Conservation (phyloP, 306 rosid species). For the Macrotyloma uniflorum region DNA sequence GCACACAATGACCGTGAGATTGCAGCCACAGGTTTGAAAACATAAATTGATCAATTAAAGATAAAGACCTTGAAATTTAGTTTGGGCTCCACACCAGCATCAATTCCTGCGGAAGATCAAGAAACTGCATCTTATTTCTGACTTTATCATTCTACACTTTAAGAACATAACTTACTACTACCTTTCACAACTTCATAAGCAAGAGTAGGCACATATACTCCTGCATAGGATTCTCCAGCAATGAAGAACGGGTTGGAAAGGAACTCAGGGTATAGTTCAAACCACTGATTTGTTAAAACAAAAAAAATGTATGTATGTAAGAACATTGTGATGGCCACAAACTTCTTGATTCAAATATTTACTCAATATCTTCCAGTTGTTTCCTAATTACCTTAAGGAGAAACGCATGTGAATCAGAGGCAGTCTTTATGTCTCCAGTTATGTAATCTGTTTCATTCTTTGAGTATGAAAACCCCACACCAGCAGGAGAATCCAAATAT, state of each 20-base stretch:
- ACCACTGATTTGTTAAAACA: conserved; percentile 66
- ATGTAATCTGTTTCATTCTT: conserved; percentile 58
- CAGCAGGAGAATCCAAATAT: conserved; percentile 98
- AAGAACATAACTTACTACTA: conserved; percentile 38
- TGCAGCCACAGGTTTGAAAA: conserved; percentile 30
- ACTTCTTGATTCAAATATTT: conserved; percentile 18
- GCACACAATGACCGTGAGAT: conserved; percentile 40
- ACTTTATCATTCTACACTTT: conserved; percentile 22
- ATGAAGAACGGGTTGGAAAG: conserved; percentile 73
- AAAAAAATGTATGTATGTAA: conserved; percentile 29
- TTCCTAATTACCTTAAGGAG: conserved; percentile 75
- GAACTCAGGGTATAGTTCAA: conserved; percentile 75
- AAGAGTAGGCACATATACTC: conserved; percentile 93
- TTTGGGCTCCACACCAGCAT: conserved; percentile 58
- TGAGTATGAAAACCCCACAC: conserved; percentile 91
- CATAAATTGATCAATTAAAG: conserved; percentile 29
- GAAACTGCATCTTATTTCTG: conserved; percentile 30
- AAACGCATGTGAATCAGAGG: conserved; percentile 75
- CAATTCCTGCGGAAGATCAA: conserved; percentile 59
- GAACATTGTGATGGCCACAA: conserved; percentile 20
- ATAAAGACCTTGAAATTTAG: conserved; percentile 77
- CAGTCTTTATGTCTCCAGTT: conserved; percentile 88
- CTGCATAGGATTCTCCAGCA: conserved; percentile 94
- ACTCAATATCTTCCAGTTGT: neutral
- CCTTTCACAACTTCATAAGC: conserved; percentile 75